Evolutionary conservation across 805 yeast genomes (phyloP).

Genomic region (Candida ortonii): DNA sequence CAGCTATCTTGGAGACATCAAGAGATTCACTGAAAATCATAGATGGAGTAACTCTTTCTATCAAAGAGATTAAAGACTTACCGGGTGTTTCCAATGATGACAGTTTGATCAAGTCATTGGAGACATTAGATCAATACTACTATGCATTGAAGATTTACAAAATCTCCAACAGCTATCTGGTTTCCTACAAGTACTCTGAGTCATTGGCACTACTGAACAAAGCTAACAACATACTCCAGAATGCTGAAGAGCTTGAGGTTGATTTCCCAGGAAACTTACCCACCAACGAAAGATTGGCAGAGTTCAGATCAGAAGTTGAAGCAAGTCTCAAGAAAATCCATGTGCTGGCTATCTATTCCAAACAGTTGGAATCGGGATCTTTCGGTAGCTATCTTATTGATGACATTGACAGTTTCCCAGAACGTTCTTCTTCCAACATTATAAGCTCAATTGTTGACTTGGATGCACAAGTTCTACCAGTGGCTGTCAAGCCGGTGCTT

Average conservation of each 20-base stretch:
- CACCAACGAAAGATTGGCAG: conserved; percentile 32
- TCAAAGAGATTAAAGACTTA: conserved; percentile 64
- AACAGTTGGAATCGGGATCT: conserved; percentile 21
- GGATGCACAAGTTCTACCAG: conserved; percentile 47
- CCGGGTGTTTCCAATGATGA: conserved; percentile 94
- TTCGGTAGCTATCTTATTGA: conserved; percentile 29
- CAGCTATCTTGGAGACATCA: conserved; percentile 29
- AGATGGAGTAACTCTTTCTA: conserved; percentile 49
- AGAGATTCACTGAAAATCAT: conserved; percentile 49
- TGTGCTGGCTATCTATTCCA: conserved; percentile 47
- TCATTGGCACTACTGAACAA: conserved; percentile 44
- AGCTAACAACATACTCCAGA: conserved; percentile 23
- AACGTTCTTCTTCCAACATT: conserved; percentile 27
- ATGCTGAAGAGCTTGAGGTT: conserved; percentile 15
- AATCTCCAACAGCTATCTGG: conserved; percentile 45
- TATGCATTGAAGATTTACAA: conserved; percentile 40
- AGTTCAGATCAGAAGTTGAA: conserved; percentile 23
- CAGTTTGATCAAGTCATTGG: conserved; percentile 54
- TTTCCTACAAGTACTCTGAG: conserved; percentile 40
- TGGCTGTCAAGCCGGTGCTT: conserved; percentile 81
- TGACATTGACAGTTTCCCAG: conserved; percentile 29
- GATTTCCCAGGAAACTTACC: conserved; percentile 44
- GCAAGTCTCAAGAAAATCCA: conserved; percentile 34
- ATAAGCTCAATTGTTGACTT: conserved; percentile 33
- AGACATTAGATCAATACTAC: conserved; percentile 47